These are phyloP conservation scores for Ophioceras dolichostomum DNA, from an alignment of 2,329 filamentous ascomycete genomes.

Conservation along the genomic window DNA sequence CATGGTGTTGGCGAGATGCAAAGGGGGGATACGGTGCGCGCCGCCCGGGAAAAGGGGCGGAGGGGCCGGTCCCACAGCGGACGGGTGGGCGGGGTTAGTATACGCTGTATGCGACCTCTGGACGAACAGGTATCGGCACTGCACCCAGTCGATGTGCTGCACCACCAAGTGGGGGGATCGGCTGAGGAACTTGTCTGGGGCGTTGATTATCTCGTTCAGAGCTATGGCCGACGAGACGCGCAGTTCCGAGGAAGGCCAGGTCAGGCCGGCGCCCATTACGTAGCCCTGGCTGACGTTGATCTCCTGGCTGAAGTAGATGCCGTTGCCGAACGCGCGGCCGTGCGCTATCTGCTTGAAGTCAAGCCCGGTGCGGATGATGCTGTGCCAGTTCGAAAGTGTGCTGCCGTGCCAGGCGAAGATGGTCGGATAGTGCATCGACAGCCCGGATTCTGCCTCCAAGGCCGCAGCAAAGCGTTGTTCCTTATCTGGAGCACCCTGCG, in stretches of 20 bases:
- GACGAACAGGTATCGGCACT: constrained; percentile 72
- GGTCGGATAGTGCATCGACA: constrained; percentile 43
- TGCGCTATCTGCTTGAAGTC: constrained; percentile 52
- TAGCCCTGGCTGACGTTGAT: constrained; percentile 46
- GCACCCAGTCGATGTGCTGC: constrained; percentile 70
- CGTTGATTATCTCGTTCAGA: constrained; percentile 78
- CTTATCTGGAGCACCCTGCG: constrained; percentile 80
- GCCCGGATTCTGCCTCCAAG: constrained; percentile 29
- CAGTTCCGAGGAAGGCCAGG: constrained; percentile 58
- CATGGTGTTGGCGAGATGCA: not conserved
- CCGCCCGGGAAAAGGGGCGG: not conserved
- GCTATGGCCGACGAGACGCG: constrained; percentile 49
- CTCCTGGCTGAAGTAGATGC: constrained; percentile 64
- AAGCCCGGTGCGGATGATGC: constrained; percentile 72
- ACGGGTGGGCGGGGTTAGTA: not conserved
- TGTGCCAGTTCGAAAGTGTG: constrained; percentile 69
- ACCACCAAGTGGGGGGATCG: constrained; percentile 56
- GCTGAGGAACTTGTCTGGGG: constrained; percentile 46
- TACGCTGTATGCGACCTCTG: constrained; percentile 8
- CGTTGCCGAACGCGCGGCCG: constrained; percentile 64
- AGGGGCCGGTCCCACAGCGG: not conserved
- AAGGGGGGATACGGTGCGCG: not conserved
- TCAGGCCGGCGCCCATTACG: constrained; percentile 6
- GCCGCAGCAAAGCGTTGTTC: constrained; percentile 62
- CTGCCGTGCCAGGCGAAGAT: constrained; percentile 86